Conservation (phyloP, 768 basidiomycete genomes). For the Calvatia gigantea region DNA sequence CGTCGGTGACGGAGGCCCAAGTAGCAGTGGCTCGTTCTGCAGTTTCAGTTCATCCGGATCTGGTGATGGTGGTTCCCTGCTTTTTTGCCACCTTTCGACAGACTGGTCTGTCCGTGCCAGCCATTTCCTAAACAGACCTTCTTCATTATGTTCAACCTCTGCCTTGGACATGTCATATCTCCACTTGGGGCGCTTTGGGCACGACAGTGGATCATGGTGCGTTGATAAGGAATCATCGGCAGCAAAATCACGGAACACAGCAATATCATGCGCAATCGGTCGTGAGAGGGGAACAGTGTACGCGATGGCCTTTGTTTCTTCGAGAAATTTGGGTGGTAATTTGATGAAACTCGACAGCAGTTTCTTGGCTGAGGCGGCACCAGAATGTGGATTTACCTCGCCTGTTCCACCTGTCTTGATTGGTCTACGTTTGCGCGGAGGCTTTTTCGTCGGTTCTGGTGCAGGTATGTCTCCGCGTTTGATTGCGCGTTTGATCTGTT, state of each 20-base stretch:
- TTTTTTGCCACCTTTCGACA: conserved; percentile 49
- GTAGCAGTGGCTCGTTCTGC: conserved; percentile 6
- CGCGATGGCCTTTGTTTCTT: conserved; percentile 54
- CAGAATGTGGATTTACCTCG: conserved; percentile 22
- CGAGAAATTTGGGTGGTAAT: conserved; percentile 56
- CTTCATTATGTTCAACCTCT: conserved; percentile 89
- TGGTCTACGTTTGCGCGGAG: conserved; percentile 22
- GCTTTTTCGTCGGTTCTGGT: conserved; percentile 31
- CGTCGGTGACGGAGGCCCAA: conserved; percentile 63
- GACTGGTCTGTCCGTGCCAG: conserved; percentile 56
- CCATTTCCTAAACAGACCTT: conserved; percentile 81
- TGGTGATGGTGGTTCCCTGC: conserved; percentile 13
- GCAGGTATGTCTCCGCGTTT: conserved; percentile 71
- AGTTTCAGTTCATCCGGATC: conserved; percentile 10
- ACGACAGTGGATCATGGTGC: conserved; percentile 27
- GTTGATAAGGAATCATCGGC: conserved; percentile 14
- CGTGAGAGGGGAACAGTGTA: conserved; percentile 48
- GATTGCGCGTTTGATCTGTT: conserved; percentile 76
- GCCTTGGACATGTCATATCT: conserved; percentile 81
- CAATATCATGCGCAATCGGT: conserved; percentile 45
- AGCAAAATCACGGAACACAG: conserved; percentile 31
- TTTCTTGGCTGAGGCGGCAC: conserved; percentile 40
- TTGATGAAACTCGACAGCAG: conserved; percentile 72
- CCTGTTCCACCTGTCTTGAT: conserved; percentile 30
- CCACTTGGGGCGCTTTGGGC: conserved; percentile 84